Base-by-base conservation (phyloP, 2,329 filamentous ascomycete genomes). In the Verticillium alfalfae region DNA sequence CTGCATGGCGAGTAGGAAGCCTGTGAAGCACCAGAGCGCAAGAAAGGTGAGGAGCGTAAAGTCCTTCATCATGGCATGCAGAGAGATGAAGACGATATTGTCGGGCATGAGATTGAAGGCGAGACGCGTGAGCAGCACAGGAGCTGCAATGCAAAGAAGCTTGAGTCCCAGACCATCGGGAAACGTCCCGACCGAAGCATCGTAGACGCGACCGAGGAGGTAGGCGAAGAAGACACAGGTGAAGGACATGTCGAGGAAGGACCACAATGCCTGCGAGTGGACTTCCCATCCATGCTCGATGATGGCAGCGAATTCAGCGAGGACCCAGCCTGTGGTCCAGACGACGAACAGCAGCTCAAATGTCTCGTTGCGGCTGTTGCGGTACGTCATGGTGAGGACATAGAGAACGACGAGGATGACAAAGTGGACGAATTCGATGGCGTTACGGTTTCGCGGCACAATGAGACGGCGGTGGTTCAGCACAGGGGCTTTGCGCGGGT, bases 181-280 rank as follows among this genome's bases (percentile, higher is more conserved):
- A 3, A 76, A 79, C 3, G 79, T 67, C 3, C 75, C 80, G 1
- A 75, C 79, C 13, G 79, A 76, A 73, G 85, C 84, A 37, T 88
- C 88, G 67, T 89, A 84, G 15, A 92, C 75, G 5, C 92, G 88
- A 37, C 93, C 72, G 34, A 83, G 72, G 8, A 92, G 78, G 72
- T 94, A 95, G 16, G 81, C 75, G 68, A 82, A 78, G 71, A 91
- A 95, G 37, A 95, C 88, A 54, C 81, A 68, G n/a, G 87, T 84
- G 69, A 94, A 96, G 5, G 86, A 86, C 56, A 94, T 87, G 71
- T 95, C 92, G n/a, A 96, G 82, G 69, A 96, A 95, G 0, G 91
- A 92, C 92, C 92, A 96, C 3, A 96, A 78, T 67, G 95, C 94
- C 72, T 96, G 91, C 0, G 91, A 93, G 70, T 95, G 93, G 1